Evolutionary conservation across 208 protist species (phyloP).

Genomic region (Tetramitus jugosus): DNA sequence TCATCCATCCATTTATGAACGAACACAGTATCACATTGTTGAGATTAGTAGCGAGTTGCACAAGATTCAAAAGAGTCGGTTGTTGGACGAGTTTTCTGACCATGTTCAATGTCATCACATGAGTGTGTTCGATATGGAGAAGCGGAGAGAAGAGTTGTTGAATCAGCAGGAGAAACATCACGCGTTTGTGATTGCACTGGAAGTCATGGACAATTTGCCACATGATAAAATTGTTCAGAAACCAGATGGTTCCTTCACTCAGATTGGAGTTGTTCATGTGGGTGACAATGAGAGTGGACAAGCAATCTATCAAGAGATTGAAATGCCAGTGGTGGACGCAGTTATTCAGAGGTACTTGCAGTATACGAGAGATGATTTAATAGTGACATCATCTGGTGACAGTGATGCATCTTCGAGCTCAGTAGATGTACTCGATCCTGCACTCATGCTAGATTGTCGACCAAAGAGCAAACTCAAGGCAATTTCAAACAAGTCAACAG

Average conservation of each 20-base stretch:
- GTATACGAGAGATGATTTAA: background rate
- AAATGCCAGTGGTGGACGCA: background rate
- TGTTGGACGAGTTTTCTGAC: conserved; percentile 53
- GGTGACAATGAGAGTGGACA: background rate
- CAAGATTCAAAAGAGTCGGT: conserved; percentile 53
- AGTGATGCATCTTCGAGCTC: too few species aligned
- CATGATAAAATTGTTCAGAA: conserved; percentile 59
- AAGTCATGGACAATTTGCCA: conserved; percentile 64
- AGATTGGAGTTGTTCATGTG: background rate
- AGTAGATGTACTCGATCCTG: background rate
- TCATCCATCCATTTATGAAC: conserved; percentile 59
- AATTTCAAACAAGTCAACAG: too few species aligned
- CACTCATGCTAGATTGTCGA: background rate
- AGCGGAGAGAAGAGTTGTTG: conserved; percentile 55
- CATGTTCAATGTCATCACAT: conserved; percentile 61
- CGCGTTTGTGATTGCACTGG: conserved; percentile 60
- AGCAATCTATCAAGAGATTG: background rate
- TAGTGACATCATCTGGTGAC: too few species aligned
- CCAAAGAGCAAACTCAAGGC: background rate
- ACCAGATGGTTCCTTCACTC: background rate
- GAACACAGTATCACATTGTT: conserved; percentile 67
- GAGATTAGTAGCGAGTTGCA: conserved; percentile 64
- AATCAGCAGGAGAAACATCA: too few species aligned
- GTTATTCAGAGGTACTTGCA: background rate
- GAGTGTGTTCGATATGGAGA: conserved; percentile 63